Evolutionary conservation across 192 early-diverging fungal genomes (phyloP).

Genomic region (Haplosporangium gracile): DNA sequence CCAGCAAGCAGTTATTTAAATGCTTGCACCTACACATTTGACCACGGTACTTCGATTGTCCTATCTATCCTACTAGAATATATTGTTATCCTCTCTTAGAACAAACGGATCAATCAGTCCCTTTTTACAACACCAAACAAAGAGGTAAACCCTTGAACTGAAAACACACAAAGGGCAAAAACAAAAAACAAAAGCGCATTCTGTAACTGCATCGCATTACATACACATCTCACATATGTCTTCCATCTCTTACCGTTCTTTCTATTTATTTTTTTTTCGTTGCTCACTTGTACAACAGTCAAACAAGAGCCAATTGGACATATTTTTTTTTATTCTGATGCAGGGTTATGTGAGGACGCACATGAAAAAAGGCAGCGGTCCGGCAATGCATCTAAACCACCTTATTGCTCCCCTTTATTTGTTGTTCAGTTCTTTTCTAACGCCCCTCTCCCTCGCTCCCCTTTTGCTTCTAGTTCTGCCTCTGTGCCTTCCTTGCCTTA

Average conservation of each 20-base stretch:
- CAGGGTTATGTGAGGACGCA: too few species aligned
- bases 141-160: background rate
- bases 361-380: too few species aligned
- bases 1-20: too few species aligned
- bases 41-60: too few species aligned
- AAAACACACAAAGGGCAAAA: too few species aligned
- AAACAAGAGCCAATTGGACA: too few species aligned
- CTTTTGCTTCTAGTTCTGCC: background rate
- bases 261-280: background rate
- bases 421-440: background rate
- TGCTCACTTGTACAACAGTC: background rate
- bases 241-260: background rate
- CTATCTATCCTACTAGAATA: too few species aligned
- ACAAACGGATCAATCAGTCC: too few species aligned
- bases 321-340: too few species aligned
- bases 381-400: background rate
- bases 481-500: background rate
- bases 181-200: too few species aligned
- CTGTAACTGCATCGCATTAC: background rate
- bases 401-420: background rate
- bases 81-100: too few species aligned
- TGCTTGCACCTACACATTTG: too few species aligned
- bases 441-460: background rate
- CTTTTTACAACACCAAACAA: background rate
- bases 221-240: background rate